Conservation (phyloP, 495 filamentous ascomycete species). For the Talaromyces stipitatus region DNA sequence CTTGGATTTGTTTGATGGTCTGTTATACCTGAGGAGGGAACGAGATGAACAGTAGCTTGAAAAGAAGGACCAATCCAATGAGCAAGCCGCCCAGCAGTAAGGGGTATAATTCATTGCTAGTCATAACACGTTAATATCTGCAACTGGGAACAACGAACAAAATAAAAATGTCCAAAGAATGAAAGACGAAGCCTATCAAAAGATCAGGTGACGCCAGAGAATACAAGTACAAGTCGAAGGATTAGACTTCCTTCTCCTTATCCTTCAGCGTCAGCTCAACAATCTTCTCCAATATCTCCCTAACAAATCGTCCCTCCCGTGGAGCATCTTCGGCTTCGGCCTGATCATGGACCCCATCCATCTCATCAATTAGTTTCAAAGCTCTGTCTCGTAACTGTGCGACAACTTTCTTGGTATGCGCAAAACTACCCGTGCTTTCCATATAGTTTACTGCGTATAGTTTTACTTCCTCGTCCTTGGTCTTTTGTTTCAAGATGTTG, state of each 20-base stretch:
- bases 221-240: background rate
- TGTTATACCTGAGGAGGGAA: too few species aligned
- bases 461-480: slow-evolving; percentile 81
- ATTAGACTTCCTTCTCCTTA: slow-evolving; percentile 9
- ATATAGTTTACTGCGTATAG: slow-evolving; percentile 86
- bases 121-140: background rate
- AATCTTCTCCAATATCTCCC: slow-evolving; percentile 40
- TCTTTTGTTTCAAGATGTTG: slow-evolving; percentile 88
- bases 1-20: too few species aligned
- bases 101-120: slow-evolving; percentile 2
- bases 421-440: slow-evolving; percentile 82
- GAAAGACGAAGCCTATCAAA: background rate
- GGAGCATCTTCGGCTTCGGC: slow-evolving; percentile 18
- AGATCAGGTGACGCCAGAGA: background rate
- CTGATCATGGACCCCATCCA: slow-evolving; percentile 47
- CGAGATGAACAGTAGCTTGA: too few species aligned
- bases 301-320: slow-evolving; percentile 32
- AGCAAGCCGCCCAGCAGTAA: too few species aligned
- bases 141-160: background rate
- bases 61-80: too few species aligned
- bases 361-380: slow-evolving; percentile 54
- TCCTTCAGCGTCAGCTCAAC: slow-evolving; percentile 31
- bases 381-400: slow-evolving; percentile 59
- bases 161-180: background rate
- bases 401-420: slow-evolving; percentile 70